phyloP scores from a whole-genome alignment of 306 rosid genomes.

The Pyrus communis region DNA sequence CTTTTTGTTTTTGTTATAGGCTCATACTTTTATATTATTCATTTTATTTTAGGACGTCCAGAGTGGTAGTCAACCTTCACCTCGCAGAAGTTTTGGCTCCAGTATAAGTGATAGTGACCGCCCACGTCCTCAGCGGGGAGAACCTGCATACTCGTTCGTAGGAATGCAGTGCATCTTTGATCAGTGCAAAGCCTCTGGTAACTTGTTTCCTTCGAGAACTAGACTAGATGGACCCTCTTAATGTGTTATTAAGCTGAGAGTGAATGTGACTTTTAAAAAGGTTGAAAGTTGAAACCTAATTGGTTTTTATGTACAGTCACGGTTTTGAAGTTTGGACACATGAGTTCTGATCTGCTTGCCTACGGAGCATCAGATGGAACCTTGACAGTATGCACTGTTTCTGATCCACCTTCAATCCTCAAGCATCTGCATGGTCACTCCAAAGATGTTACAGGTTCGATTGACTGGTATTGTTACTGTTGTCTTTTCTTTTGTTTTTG shows the following conservation, averaged over 20 bases:
- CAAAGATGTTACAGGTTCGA: constrained; percentile 97
- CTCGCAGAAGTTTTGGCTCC: constrained; percentile 74
- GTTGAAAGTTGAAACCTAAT: constrained; percentile 21
- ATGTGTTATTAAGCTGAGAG: constrained; percentile 2
- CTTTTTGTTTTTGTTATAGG: background rate
- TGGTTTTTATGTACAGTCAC: constrained; percentile 52
- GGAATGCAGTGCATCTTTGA: constrained; percentile 99
- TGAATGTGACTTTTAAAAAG: constrained; percentile 8
- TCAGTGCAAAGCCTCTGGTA: constrained; percentile 90
- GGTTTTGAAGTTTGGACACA: constrained; percentile 93
- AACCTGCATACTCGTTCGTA: constrained; percentile 83
- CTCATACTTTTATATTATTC: background rate
- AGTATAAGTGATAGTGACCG: constrained; percentile 61
- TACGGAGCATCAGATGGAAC: constrained; percentile 96
- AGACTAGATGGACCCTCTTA: background rate
- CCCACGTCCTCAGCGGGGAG: constrained; percentile 43
- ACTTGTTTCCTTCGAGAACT: background rate
- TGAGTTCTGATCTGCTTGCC: constrained; percentile 96
- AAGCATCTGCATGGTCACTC: constrained; percentile 77
- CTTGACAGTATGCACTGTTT: constrained; percentile 83
- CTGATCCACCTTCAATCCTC: constrained; percentile 68
- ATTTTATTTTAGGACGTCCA: constrained; percentile 49
- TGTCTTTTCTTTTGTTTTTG: constrained; percentile 17
- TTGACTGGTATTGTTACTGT: constrained; percentile 41
- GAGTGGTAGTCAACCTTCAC: constrained; percentile 46